Evolutionary conservation across 164 flowering plant genomes (phyloP), one percentile per base, ranked within the genome.

Genomic region (Cinnamomum chago): DNA sequence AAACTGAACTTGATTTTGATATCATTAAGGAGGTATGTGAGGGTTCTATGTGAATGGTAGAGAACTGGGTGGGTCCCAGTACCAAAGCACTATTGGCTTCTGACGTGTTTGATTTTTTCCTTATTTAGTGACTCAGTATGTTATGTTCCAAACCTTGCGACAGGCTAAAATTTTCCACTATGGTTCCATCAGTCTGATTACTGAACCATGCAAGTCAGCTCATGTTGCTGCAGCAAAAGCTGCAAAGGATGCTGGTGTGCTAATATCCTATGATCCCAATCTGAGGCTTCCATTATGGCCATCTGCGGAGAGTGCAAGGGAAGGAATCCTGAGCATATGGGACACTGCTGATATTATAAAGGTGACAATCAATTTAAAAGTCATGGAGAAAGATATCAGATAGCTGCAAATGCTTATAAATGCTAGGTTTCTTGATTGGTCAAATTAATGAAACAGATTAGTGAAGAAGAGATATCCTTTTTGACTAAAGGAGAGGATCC

Each of bases 131-230:
- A 30, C 35, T 30, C 35, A 30, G 33, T 60, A 70, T 15, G 11
- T 9, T 62, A 2, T 72, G 25, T 62, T 66, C 67, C 15, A 30
- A 66, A 52, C 52, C 50, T 35, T 70, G 18, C 73, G 75, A 74
- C 92, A 95, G 99, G 98, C 98, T 66, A 93, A 91, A 80, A 85
- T 93, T 62, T 89, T 95, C 62, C 99, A 93, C 77, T 96, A 92
- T 81, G 98, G 99, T 70, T 94, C 98, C 25, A 94, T 96, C 70
- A 92, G 99, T 84, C 84, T 96, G 67, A 96, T 96, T 68, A 89
- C 97, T 35, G 99, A 96, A 76, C 99, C 97, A 65, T 96, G 98
- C 87, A 92, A 88, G 82, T 92, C 98, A 64, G 90, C 97, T 6
- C 98, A 96, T 78, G 82, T 96, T 76, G 92, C 94, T 58, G 99